These are phyloP conservation scores for Termitomyces sp. DNA, from an alignment of 768 basidiomycete species.

Conservation along the genomic window DNA sequence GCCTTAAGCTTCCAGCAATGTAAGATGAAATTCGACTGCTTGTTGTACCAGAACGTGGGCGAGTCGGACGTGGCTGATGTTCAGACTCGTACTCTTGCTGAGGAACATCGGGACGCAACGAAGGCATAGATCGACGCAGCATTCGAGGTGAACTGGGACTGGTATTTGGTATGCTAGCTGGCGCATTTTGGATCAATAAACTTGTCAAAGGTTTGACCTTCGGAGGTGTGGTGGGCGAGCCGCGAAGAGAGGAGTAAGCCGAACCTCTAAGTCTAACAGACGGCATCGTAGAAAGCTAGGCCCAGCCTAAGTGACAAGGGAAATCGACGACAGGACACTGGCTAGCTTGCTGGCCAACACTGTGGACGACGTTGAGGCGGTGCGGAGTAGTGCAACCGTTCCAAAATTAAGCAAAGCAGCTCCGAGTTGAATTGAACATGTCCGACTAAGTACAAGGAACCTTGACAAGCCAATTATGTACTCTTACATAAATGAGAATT, in stretches of 20 bases:
- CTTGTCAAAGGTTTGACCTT: conserved; percentile 6
- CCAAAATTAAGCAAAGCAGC: not conserved
- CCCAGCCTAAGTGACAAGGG: not conserved
- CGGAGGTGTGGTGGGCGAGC: conserved; percentile 6
- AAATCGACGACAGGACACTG: not conserved
- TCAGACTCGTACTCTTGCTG: not conserved
- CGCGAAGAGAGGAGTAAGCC: conserved; percentile 23
- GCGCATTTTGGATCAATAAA: conserved; percentile 14
- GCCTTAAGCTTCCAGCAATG: conserved; percentile 18
- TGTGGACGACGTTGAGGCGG: not conserved
- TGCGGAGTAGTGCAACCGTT: too few relatives aligned
- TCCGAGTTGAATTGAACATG: not conserved
- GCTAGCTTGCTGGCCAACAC: not conserved
- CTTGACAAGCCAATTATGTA: not conserved
- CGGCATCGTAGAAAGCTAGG: conserved; percentile 29
- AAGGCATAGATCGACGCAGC: conserved; percentile 16
- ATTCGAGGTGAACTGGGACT: conserved; percentile 7
- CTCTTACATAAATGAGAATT: not conserved
- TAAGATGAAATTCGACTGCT: conserved; percentile 32
- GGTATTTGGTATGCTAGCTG: not conserved
- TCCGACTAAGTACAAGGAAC: not conserved
- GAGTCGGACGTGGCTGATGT: conserved; percentile 4
- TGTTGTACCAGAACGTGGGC: conserved; percentile 26
- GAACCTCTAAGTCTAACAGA: conserved; percentile 42
- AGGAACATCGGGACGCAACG: conserved; percentile 7